phyloP scores from a whole-genome alignment of 2,329 filamentous ascomycete species.

The Botrytis tulipae region DNA sequence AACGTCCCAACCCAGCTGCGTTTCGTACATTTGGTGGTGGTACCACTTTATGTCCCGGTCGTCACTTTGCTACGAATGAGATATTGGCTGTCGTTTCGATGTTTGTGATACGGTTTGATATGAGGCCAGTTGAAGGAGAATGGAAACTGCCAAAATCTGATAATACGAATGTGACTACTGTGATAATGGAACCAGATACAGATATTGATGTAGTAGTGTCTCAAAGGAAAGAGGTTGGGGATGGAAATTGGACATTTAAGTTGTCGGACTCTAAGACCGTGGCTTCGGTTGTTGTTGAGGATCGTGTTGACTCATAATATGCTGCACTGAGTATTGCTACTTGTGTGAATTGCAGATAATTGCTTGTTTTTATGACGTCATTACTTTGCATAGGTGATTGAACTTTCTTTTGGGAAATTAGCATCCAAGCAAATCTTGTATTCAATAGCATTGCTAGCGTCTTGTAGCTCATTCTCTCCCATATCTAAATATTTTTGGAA shows the following conservation, averaged over 20 bases:
- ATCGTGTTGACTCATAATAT: not conserved
- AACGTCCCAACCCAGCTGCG: constrained; percentile 30
- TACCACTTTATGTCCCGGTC: constrained; percentile 38
- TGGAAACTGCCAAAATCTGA: constrained; percentile 4
- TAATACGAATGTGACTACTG: constrained; percentile 6
- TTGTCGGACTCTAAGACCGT: not conserved
- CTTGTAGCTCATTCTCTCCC: not conserved
- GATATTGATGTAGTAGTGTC: constrained; percentile 5
- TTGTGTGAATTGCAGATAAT: not conserved
- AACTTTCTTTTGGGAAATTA: not conserved
- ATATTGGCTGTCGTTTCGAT: constrained; percentile 39
- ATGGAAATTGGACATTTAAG: not conserved
- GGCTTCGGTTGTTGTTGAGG: not conserved
- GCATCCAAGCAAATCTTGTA: not conserved
- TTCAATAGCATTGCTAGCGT: not conserved
- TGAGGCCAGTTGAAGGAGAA: not conserved
- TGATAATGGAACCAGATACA: constrained; percentile 17
- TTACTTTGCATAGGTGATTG: not conserved
- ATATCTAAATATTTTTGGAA: not conserved
- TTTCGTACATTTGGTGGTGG: constrained; percentile 42
- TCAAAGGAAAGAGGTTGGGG: constrained; percentile 23
- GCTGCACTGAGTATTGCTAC: not conserved
- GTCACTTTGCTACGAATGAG: constrained; percentile 41
- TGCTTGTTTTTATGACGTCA: not conserved
- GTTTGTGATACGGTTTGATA: constrained; percentile 39